These are phyloP conservation scores for Trichoderma koningii DNA, from an alignment of 2,329 filamentous ascomycete genomes.

Conservation along the genomic window DNA sequence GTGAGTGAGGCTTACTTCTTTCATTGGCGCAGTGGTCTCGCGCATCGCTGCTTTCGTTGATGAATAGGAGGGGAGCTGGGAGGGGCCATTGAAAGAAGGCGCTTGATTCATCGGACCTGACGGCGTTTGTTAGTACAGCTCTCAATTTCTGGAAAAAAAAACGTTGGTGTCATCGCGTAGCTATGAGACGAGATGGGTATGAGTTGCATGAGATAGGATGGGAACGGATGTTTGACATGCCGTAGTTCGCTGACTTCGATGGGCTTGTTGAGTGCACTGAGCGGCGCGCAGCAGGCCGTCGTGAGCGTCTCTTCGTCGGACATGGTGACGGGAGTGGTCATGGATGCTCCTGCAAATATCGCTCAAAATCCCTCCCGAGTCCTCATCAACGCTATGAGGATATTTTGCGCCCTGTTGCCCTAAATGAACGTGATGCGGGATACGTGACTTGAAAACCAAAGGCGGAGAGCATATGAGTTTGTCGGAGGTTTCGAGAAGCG, in stretches of 20 bases:
- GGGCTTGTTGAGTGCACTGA: slow-evolving; percentile 45
- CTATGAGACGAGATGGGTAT: too few species aligned
- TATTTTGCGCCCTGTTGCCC: not conserved
- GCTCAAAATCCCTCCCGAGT: not conserved
- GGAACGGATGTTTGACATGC: slow-evolving; percentile 33
- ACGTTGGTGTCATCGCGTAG: too few species aligned
- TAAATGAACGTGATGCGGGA: too few species aligned
- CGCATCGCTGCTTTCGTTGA: slow-evolving; percentile 73
- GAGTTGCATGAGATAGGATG: not conserved
- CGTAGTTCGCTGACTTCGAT: slow-evolving; percentile 49
- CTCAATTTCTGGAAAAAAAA: fast-evolving
- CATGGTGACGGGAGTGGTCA: slow-evolving; percentile 25
- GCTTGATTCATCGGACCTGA: slow-evolving; percentile 34
- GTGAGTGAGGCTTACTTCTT: slow-evolving; percentile 59
- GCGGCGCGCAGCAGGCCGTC: slow-evolving; percentile 44
- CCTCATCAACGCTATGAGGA: too few species aligned
- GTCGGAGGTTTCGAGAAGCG: not conserved
- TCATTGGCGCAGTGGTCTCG: slow-evolving; percentile 80
- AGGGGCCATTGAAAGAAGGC: slow-evolving; percentile 64
- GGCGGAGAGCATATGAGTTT: not conserved
- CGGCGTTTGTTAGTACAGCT: slow-evolving; percentile 12
- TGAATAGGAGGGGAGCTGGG: slow-evolving; percentile 69
- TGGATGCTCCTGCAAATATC: not conserved
- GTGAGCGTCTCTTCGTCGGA: slow-evolving; percentile 41
- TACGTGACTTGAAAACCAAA: not conserved